Evolutionary conservation across 805 yeast genomes (phyloP).

Genomic region (Metschnikowia hibisci): DNA sequence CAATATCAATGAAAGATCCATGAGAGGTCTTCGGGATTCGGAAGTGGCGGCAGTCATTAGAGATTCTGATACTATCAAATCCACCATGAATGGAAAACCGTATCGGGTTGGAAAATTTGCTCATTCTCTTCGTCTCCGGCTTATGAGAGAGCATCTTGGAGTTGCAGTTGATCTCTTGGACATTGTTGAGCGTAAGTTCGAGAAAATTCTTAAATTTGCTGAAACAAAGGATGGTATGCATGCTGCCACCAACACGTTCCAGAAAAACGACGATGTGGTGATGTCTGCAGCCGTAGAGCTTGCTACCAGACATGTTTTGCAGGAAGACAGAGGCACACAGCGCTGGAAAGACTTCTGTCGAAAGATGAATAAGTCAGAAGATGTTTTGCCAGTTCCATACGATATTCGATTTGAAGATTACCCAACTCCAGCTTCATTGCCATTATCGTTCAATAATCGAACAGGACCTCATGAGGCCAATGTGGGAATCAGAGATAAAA

Average conservation of each 20-base stretch:
- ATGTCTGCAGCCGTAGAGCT: conserved; percentile 72
- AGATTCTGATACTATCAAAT: conserved; percentile 66
- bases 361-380: neutral
- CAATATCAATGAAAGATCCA: conserved; percentile 92
- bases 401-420: conserved; percentile 25
- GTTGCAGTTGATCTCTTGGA: conserved; percentile 86
- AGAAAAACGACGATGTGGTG: conserved; percentile 26
- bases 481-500: conserved; percentile 76
- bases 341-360: conserved; percentile 41
- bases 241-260: conserved; percentile 44
- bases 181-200: conserved; percentile 69
- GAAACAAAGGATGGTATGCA: conserved; percentile 36
- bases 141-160: conserved; percentile 97
- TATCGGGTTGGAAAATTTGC: conserved; percentile 85
- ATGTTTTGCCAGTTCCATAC: conserved; percentile 18
- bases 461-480: conserved; percentile 77
- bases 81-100: conserved; percentile 79
- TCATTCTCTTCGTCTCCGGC: conserved; percentile 78
- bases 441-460: conserved; percentile 75
- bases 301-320: conserved; percentile 65
- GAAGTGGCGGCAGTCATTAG: conserved; percentile 88
- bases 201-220: conserved; percentile 45
- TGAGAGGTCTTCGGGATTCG: conserved; percentile 91
- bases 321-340: conserved; percentile 43
- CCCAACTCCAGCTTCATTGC: conserved; percentile 33